Conservation (phyloP, 176 grass and related monocot species). For the Cenchrus fungigraminus region DNA sequence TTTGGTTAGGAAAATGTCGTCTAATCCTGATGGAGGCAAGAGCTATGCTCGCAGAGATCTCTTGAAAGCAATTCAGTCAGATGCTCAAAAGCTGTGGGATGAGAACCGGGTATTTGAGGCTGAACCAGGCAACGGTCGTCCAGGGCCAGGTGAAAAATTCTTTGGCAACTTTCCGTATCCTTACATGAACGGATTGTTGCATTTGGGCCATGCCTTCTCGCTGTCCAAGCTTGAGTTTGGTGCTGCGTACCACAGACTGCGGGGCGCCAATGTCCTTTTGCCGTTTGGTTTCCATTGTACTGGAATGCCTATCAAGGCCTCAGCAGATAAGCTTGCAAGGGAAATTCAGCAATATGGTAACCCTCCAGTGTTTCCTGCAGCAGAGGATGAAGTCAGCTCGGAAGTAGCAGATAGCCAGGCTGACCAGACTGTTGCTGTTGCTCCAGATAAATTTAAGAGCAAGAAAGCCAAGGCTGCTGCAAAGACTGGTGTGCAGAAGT, state of each 20-base stretch:
- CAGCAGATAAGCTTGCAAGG: constrained; percentile 67
- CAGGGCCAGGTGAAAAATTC: constrained; percentile 62
- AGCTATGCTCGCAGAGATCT: constrained; percentile 64
- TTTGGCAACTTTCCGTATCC: constrained; percentile 84
- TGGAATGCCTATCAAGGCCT: constrained; percentile 87
- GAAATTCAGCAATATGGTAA: constrained; percentile 67
- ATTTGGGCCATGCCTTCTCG: constrained; percentile 74
- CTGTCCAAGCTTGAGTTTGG: constrained; percentile 82
- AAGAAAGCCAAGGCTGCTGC: constrained; percentile 68
- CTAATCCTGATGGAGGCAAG: constrained; percentile 48
- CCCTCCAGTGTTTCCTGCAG: constrained; percentile 66
- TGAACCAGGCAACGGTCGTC: constrained; percentile 44
- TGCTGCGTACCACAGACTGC: constrained; percentile 66
- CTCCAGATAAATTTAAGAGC: constrained; percentile 73
- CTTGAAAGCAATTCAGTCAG: constrained; percentile 52
- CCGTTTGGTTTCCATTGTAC: constrained; percentile 86
- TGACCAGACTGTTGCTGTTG: constrained; percentile 29
- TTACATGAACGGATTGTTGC: constrained; percentile 84
- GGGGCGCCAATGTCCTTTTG: constrained; percentile 68
- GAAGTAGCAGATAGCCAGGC: constrained; percentile 46
- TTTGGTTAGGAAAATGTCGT: constrained; percentile 50
- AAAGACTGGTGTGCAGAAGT: constrained; percentile 63
- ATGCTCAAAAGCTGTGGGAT: constrained; percentile 53
- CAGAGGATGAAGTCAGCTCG: constrained; percentile 49
- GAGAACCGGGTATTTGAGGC: constrained; percentile 63